Evolutionary conservation across 306 rosid genomes (phyloP).

Genomic region (Quercus wislizeni): DNA sequence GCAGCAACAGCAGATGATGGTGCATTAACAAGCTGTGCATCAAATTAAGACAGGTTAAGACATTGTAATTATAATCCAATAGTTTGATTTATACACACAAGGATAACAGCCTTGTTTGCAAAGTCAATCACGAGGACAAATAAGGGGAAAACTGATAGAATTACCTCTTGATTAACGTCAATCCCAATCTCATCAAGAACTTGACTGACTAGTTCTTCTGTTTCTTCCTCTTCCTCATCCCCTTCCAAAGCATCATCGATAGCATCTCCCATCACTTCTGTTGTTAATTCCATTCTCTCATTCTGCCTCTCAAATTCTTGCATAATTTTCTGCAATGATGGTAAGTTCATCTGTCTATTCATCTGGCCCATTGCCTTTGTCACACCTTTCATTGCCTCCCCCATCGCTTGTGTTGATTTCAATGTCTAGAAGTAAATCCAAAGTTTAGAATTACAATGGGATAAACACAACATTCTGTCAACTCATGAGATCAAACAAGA

Average conservation of each 20-base stretch:
- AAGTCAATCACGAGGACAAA: not conserved
- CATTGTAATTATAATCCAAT: not conserved
- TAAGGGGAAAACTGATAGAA: not conserved
- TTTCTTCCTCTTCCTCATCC: constrained; percentile 96
- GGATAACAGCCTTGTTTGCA: not conserved
- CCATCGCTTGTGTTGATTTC: constrained; percentile 97
- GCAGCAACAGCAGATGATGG: constrained; percentile 85
- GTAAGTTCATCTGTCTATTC: constrained; percentile 97
- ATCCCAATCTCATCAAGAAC: constrained; percentile 97
- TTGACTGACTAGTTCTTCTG: constrained; percentile 84
- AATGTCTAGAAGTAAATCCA: constrained; percentile 51
- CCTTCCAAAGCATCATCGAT: constrained; percentile 98
- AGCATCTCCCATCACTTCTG: constrained; percentile 95
- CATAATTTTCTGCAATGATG: constrained; percentile 88
- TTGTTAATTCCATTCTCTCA: constrained; percentile 80
- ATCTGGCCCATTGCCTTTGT: constrained; percentile 99
- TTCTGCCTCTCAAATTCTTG: constrained; percentile 94
- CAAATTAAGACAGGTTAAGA: constrained; percentile 22
- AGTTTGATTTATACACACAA: not conserved
- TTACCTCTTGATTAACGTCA: constrained; percentile 84
- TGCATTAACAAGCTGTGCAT: constrained; percentile 77
- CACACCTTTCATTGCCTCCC: constrained; percentile 99
- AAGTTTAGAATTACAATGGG: not conserved
- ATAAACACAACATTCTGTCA: not conserved
- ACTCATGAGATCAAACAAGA: not conserved